Evolutionary conservation across 2,329 filamentous ascomycete species (phyloP).

Genomic region (Fusarium buharicum): DNA sequence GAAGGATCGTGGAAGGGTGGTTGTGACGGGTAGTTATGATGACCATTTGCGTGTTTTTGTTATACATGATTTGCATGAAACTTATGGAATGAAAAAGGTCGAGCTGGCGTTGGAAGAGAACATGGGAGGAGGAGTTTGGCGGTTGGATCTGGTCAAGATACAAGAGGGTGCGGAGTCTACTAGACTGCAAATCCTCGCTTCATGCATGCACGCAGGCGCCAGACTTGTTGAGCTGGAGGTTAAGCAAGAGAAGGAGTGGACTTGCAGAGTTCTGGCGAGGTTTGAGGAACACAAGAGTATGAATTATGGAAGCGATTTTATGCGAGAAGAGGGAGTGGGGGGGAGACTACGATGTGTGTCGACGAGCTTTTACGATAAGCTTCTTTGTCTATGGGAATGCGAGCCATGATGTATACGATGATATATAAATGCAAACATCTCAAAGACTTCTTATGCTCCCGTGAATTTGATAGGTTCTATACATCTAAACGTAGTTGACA

Average conservation of each 20-base stretch:
- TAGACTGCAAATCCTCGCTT: constrained; percentile 72
- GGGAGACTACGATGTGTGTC: constrained; percentile 64
- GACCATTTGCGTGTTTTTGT: constrained; percentile 78
- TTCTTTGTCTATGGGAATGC: constrained; percentile 73
- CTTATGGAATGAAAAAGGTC: constrained; percentile 55
- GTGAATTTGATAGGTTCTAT: background rate
- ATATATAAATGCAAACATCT: background rate
- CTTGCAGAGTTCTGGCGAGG: constrained; percentile 71
- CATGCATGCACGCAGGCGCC: constrained; percentile 92
- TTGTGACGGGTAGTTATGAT: constrained; percentile 93
- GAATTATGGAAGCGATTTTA: constrained; percentile 89
- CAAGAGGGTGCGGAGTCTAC: constrained; percentile 42
- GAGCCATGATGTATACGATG: constrained; percentile 2
- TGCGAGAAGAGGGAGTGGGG: constrained; percentile 50
- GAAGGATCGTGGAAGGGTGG: constrained; percentile 61
- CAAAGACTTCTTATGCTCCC: background rate
- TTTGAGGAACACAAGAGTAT: constrained; percentile 93
- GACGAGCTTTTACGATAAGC: constrained; percentile 80
- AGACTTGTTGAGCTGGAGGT: constrained; percentile 67
- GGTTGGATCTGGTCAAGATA: constrained; percentile 71
- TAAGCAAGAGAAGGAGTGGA: constrained; percentile 59
- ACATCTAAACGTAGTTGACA: background rate
- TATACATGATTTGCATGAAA: constrained; percentile 55
- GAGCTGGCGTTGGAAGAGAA: constrained; percentile 70
- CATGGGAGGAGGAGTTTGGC: constrained; percentile 87